Evolutionary conservation across 169 alveolate genomes (phyloP).

Genomic region (Theileria annulata): DNA sequence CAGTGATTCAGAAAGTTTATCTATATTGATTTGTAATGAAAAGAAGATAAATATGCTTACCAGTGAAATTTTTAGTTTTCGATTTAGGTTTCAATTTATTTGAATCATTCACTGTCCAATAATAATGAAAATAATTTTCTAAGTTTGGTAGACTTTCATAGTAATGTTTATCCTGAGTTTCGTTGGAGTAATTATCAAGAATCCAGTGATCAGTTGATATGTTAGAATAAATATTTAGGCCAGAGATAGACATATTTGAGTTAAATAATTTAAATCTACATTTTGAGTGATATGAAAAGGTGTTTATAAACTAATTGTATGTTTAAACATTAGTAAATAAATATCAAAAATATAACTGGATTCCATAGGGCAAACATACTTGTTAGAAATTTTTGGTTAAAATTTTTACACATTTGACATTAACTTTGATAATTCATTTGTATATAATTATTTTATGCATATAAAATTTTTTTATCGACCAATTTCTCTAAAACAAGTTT

Average conservation of each 20-base stretch:
- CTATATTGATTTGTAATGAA: not conserved
- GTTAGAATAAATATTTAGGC: not conserved
- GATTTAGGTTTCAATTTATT: not conserved
- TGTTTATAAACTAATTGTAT: not conserved
- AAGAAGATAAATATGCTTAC: not conserved
- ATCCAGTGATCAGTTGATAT: constrained; percentile 2
- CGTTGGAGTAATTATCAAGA: not conserved
- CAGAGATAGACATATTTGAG: constrained; percentile 2
- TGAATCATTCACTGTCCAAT: not conserved
- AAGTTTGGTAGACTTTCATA: not conserved
- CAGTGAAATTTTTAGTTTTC: not conserved
- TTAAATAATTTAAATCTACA: not conserved
- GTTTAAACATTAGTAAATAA: not conserved
- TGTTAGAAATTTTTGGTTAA: not conserved
- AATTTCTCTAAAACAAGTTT: not conserved
- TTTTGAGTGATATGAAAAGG: not conserved
- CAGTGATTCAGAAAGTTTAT: not conserved
- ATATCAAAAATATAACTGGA: not conserved
- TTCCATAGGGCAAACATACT: constrained; percentile 4
- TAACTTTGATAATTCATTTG: not conserved
- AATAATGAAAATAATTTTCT: not conserved
- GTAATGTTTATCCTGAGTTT: not conserved
- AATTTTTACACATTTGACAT: not conserved
- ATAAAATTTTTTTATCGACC: not conserved
- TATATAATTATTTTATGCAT: not conserved